These are phyloP conservation scores for Fusarium subtropicale DNA, from an alignment of 2,329 filamentous ascomycete species.

Conservation along the genomic window DNA sequence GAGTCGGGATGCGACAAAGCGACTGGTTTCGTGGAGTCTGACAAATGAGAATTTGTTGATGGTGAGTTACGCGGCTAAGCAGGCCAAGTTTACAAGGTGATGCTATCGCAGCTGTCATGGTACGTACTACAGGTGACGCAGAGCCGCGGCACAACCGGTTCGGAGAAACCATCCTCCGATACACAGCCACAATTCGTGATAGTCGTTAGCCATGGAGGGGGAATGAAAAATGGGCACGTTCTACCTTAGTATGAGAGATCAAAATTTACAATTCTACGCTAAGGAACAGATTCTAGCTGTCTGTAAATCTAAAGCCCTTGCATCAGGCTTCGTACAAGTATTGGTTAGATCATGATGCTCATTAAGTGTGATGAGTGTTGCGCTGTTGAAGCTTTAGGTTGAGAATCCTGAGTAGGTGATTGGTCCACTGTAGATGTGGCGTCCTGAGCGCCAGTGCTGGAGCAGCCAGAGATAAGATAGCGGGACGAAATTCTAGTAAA, in stretches of 20 bases:
- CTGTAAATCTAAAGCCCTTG: not conserved
- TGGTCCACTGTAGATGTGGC: not conserved
- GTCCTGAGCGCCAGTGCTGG: not conserved
- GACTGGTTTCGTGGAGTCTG: not conserved
- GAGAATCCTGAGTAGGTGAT: not conserved
- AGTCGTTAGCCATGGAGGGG: conserved; percentile 19
- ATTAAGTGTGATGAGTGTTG: not conserved
- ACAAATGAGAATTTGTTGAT: conserved; percentile 20
- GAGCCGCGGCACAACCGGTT: conserved; percentile 4
- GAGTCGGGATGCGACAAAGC: not conserved
- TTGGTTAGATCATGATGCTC: not conserved
- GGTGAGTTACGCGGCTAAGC: conserved; percentile 40
- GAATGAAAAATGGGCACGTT: not conserved
- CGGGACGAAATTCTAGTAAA: conserved; percentile 3
- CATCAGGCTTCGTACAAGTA: not conserved
- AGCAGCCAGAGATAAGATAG: not conserved
- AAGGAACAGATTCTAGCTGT: rapidly evolving
- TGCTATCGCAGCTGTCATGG: conserved; percentile 43
- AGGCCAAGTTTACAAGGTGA: conserved; percentile 37
- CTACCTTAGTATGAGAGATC: not conserved
- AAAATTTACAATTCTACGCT: not conserved
- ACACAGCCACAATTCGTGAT: not conserved
- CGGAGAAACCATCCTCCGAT: conserved; percentile 30
- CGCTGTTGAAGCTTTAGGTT: not conserved
- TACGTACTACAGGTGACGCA: conserved; percentile 39